Base-by-base conservation (phyloP, 176 grass and related monocot genomes). In the Cenchrus purpureus region DNA sequence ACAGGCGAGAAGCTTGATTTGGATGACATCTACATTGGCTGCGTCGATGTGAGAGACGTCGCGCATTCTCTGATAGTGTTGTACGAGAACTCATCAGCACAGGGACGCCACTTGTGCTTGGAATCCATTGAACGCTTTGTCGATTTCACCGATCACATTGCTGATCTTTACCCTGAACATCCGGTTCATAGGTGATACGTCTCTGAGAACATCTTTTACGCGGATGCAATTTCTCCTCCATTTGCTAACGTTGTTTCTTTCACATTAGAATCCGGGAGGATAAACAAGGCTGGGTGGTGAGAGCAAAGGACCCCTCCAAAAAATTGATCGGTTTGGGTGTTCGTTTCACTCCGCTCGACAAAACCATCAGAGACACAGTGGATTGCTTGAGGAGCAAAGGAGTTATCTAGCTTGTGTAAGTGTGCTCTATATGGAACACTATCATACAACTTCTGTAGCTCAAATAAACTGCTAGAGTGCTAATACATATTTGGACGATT, bases 41-140 rank as follows among this genome's bases (percentile, higher is more conserved):
- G 66, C 50, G 81, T 87, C 0, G 89, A 94, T 60, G 92, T 94
- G 43, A 90, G 87, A 73, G 85, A 92, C 52, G 90, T 86, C 12
- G 84, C 53, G 2, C 28, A 70, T 3, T 83, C 84, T 7, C 82
- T 90, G 54, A 22, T 94, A 19, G 53, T 73, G 56, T 42, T 94
- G 9, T 90, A 83, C 25, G 87, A 83, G 87, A 86, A 86, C 37
- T 16, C 63, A 8, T 66, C 61, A 7, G 79, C 85, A 10, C 68
- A 83, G n/a, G 90, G 92, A 5, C 90, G 85, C 37, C 89, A 95
- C 86, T 72, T 91, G 10, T 95, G 93, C 77, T 1, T 80, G 12
- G 82, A 88, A 65, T 85, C 78, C 2, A 11, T 83, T 9, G 56
- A 17, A 17, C 73, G 76, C 7, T 60, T 75, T 49, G 46, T 68